Evolutionary conservation across 2,329 filamentous ascomycete species (phyloP), one percentile per base, ranked within the genome.

Genomic region (Emergomyces pasteurianus): DNA sequence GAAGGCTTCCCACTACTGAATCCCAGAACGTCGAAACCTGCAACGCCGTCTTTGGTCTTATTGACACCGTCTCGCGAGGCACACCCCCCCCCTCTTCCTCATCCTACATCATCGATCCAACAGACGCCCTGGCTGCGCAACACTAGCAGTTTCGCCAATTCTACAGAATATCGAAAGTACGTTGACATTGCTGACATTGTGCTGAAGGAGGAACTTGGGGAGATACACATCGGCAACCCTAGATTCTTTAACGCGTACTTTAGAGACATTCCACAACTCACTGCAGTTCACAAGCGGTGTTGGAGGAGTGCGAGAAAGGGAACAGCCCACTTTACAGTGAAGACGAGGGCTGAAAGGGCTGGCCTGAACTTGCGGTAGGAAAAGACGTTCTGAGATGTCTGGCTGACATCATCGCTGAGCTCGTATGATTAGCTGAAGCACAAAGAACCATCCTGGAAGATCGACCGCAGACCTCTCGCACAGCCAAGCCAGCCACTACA

Each of bases 211-310:
- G 62, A 67, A 54, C 56, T 66, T 67, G 42, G n/a, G 9, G 42
- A 46, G 42, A 46, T 46, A 38, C 34, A 62, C 28, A 57, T 65
- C 28, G 66, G 67, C 60, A 54, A 67, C 46, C 63, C 62, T n/a
- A 58, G 62, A 16, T 65, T 69, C 54, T 62, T 65, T 58, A 23
- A 62, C 34, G 62, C 64, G 14, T 65, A 67, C 58, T 68, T 69
- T 56, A 58, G 63, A 36, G 40, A 63, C 47, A 57, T 68, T 58
- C n/a, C 60, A 42, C 58, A 58, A 49, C 64, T 69, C 36, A 58
- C 65, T 58, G 42, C 36, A 47, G 18, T 46, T 46, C 42, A 46
- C 18, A 46, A 46, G 42, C n/a, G 6, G 42, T 46, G 18, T 53
- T 53, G 26, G 8, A 53, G 7, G 18, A 53, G 16, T 53, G 50